phyloP scores from a whole-genome alignment of 495 filamentous ascomycete species.

The Chaetomium tenue region DNA sequence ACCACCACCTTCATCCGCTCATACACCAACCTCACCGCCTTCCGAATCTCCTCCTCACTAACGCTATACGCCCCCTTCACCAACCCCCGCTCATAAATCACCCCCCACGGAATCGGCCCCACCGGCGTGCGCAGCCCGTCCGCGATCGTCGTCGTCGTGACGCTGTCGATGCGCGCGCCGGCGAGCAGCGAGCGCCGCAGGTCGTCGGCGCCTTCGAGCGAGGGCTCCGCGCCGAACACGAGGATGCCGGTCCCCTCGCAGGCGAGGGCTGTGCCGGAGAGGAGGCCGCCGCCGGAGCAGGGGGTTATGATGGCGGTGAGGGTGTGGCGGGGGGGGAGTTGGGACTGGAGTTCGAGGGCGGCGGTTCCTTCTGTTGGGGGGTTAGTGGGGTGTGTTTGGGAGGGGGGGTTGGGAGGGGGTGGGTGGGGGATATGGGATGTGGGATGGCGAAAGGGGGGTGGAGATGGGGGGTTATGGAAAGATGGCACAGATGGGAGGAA shows the following conservation, averaged over 20 bases:
- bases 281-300: conserved; percentile 83
- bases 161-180: conserved; percentile 59
- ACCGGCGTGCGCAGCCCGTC: conserved; percentile 88
- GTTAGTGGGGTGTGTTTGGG: no score
- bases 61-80: conserved; percentile 74
- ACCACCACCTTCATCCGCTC: conserved; percentile 91
- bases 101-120: conserved; percentile 70
- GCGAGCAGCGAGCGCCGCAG: conserved; percentile 62
- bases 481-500: no score
- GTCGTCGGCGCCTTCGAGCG: conserved; percentile 83
- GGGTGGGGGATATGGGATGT: no score
- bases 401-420: no score
- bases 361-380: conserved; percentile 63
- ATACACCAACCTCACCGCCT: conserved; percentile 71
- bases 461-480: no score
- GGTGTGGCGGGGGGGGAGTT: not conserved
- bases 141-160: conserved; percentile 78
- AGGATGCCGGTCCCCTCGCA: conserved; percentile 61
- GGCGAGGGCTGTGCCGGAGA: conserved; percentile 76
- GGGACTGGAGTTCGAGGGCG: conserved; percentile 69
- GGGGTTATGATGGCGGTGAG: conserved; percentile 84
- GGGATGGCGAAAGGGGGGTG: no score
- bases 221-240: conserved; percentile 92
- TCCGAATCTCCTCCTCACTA: conserved; percentile 77
- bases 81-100: conserved; percentile 72